A percentile compares a stretch with the other conserved stretches of the same genome.
phyloP scores from a whole-genome alignment of 2,329 filamentous ascomycete genomes.

The Pyricularia grisea region DNA sequence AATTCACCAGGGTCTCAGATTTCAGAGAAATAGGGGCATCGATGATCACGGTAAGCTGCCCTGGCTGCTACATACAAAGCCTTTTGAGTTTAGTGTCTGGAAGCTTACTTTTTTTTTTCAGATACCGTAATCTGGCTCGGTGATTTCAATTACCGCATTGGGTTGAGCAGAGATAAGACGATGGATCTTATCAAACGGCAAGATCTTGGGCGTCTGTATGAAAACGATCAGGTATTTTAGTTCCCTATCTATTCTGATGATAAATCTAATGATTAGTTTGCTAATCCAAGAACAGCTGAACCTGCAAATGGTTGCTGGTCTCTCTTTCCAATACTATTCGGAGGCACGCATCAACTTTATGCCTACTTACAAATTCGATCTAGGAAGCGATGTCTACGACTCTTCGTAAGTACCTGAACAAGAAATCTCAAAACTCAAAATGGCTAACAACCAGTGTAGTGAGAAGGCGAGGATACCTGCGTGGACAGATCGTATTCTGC shows the following conservation, averaged over 20 bases:
- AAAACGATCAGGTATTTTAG: slow-evolving; percentile 62
- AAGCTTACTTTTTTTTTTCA: background rate
- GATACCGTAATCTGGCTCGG: slow-evolving; percentile 86
- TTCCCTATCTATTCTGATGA: slow-evolving; percentile 28
- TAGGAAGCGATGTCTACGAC: slow-evolving; percentile 83
- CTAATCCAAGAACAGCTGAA: slow-evolving; percentile 53
- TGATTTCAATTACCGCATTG: slow-evolving; percentile 97
- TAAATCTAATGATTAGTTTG: background rate
- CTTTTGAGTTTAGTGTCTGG: background rate
- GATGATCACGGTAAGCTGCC: slow-evolving; percentile 56
- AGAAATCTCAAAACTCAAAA: background rate
- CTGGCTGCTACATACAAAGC: background rate
- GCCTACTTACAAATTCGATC: slow-evolving; percentile 93
- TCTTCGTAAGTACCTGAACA: slow-evolving; percentile 55
- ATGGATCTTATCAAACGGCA: slow-evolving; percentile 62
- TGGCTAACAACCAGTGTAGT: slow-evolving; percentile 32
- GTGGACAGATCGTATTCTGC: slow-evolving; percentile 91
- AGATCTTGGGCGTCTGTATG: slow-evolving; percentile 72
- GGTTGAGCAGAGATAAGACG: slow-evolving; percentile 68
- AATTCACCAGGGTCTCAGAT: slow-evolving; percentile 77
- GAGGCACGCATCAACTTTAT: slow-evolving; percentile 81
- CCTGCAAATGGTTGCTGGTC: slow-evolving; percentile 88
- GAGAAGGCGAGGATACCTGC: slow-evolving; percentile 93
- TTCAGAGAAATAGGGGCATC: slow-evolving; percentile 84
- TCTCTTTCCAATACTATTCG: slow-evolving; percentile 84